phyloP scores from a whole-genome alignment of 768 basidiomycete species.

The Mycena galericulata region DNA sequence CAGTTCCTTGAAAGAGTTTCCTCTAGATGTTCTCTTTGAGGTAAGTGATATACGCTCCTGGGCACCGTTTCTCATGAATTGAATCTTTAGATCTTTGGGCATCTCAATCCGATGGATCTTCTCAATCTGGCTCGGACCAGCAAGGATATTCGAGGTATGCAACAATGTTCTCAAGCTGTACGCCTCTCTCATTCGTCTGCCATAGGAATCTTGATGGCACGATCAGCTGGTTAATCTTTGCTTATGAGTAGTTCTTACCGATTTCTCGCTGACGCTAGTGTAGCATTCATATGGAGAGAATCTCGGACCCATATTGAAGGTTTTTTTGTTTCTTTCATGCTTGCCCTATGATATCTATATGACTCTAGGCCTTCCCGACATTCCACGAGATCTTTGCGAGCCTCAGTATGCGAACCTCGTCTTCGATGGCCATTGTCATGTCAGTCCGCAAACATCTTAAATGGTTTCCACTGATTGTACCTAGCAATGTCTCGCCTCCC shows the following conservation, averaged over 20 bases:
- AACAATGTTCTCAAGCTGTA: neutral
- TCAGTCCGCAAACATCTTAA: constrained; percentile 35
- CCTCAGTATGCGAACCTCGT: constrained; percentile 58
- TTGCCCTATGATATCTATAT: neutral
- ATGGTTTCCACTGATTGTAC: neutral
- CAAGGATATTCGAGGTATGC: constrained; percentile 48
- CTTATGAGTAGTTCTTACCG: too few species aligned
- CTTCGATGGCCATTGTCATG: constrained; percentile 59
- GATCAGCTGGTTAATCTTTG: constrained; percentile 29
- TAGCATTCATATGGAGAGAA: constrained; percentile 53
- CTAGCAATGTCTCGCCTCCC: constrained; percentile 48
- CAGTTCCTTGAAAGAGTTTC: constrained; percentile 33
- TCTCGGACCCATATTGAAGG: constrained; percentile 45
- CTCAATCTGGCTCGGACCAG: constrained; percentile 59
- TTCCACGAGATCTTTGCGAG: constrained; percentile 59
- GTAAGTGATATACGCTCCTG: constrained; percentile 28
- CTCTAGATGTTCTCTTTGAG: constrained; percentile 50
- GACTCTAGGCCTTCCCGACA: constrained; percentile 50
- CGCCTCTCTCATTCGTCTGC: neutral
- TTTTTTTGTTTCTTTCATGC: neutral
- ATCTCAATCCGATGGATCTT: constrained; percentile 58
- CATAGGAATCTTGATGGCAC: constrained; percentile 50
- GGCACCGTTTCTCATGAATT: neutral
- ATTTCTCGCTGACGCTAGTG: neutral
- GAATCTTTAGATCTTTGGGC: constrained; percentile 54